A percentile compares a stretch with the other conserved stretches of the same genome.
These are phyloP conservation scores for Ceratobasidium sp. DNA, from an alignment of 1,284 basidiomycete genomes.

Conservation along the genomic window DNA sequence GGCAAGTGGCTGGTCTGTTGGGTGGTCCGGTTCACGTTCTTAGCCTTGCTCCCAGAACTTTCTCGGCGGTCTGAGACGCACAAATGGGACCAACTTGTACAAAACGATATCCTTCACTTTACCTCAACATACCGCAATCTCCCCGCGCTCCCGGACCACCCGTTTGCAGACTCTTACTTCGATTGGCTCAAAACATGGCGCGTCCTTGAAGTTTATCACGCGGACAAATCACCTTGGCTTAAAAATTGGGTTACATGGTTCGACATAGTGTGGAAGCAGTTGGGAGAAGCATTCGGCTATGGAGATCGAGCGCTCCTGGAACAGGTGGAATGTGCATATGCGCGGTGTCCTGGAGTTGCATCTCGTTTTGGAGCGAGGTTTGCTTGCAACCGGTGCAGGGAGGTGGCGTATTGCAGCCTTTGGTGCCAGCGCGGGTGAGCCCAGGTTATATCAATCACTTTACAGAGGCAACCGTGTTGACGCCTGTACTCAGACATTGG, in stretches of 20 bases:
- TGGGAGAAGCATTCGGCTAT: neutral
- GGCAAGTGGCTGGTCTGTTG: no score
- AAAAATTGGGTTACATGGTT: neutral
- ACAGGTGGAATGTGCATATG: neutral
- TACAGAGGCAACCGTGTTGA: neutral
- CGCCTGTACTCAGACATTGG: neutral
- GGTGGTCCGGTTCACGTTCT: no score
- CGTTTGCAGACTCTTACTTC: neutral
- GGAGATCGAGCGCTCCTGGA: neutral
- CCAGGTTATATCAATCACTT: neutral
- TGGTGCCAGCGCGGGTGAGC: neutral
- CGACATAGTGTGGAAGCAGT: neutral
- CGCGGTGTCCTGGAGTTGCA: neutral
- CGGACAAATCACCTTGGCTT: neutral
- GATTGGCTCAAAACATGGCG: constrained; percentile 3
- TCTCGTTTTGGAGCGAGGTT: neutral
- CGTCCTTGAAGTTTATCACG: neutral
- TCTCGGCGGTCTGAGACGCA: no score
- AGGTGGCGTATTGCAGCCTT: neutral
- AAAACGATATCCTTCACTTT: neutral
- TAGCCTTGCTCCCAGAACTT: no score
- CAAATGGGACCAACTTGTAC: no score
- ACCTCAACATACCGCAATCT: neutral
- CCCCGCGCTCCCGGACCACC: neutral
- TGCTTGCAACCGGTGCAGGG: neutral